Evolutionary conservation across 192 early-diverging fungal species (phyloP).

Genomic region (Backusella westeae): DNA sequence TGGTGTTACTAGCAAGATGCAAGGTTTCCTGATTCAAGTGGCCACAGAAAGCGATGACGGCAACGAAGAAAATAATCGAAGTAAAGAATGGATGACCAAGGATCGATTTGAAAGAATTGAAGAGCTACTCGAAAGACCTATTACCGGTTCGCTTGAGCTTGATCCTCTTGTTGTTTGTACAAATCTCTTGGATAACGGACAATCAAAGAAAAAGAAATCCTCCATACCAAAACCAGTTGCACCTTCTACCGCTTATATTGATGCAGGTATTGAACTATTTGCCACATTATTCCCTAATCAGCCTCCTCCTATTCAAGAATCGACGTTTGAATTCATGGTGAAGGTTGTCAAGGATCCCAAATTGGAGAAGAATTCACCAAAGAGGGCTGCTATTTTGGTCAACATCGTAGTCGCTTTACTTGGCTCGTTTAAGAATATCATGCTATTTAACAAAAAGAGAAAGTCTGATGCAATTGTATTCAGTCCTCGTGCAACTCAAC

Average conservation of each 20-base stretch:
- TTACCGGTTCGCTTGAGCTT: constrained; percentile 59
- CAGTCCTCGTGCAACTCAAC: constrained; percentile 18
- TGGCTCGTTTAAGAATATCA: constrained; percentile 61
- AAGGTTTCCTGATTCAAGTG: constrained; percentile 46
- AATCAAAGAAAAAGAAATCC: constrained; percentile 2
- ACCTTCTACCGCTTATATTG: constrained; percentile 62
- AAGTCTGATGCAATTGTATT: not conserved
- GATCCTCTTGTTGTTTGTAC: constrained; percentile 59
- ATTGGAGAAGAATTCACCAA: constrained; percentile 63
- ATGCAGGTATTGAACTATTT: constrained; percentile 79
- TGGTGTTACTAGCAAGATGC: constrained; percentile 56
- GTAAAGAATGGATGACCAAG: constrained; percentile 43
- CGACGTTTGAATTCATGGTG: constrained; percentile 72
- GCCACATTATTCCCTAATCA: constrained; percentile 70
- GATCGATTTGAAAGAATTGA: constrained; percentile 38
- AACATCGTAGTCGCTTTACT: constrained; percentile 78
- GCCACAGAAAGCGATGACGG: constrained; percentile 34
- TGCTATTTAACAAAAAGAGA: constrained; percentile 15
- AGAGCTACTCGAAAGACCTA: constrained; percentile 53
- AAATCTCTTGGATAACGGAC: constrained; percentile 26
- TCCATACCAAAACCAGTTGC: constrained; percentile 45
- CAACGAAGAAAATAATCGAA: constrained; percentile 41
- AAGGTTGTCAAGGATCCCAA: constrained; percentile 61
- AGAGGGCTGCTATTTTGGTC: constrained; percentile 74
- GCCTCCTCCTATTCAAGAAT: constrained; percentile 68